phyloP scores from a whole-genome alignment of 129 eudicot genomes.

The Gnaphalium uliginosum region DNA sequence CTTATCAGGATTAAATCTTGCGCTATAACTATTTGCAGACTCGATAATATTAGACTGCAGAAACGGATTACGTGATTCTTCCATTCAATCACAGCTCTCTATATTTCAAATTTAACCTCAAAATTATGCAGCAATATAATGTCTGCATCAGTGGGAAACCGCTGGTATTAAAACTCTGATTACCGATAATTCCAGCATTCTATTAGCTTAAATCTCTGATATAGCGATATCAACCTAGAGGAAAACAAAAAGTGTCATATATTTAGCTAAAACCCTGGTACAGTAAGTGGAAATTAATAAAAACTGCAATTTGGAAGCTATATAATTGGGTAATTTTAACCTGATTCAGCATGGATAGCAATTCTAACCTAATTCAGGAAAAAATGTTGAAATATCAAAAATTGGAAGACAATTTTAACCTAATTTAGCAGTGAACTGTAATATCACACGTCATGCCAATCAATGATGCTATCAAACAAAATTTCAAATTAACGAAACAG shows the following conservation, averaged over 20 bases:
- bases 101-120: conserved; percentile 26
- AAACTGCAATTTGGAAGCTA: background rate
- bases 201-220: background rate
- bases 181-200: conserved; percentile 23
- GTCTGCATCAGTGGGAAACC: conserved; percentile 51
- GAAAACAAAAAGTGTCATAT: conserved; percentile 1
- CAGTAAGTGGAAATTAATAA: background rate
- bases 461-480: conserved; percentile 4
- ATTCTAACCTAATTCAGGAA: conserved; percentile 17
- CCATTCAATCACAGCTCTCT: conserved; percentile 48
- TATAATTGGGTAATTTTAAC: background rate
- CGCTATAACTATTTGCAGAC: conserved; percentile 35
- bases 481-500: conserved; percentile 1
- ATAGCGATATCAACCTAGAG: background rate
- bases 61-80: conserved; percentile 46
- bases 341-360: conserved; percentile 3
- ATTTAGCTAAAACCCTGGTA: background rate
- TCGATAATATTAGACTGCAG: conserved; percentile 38
- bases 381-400: background rate
- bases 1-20: conserved; percentile 45
- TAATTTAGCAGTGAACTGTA: background rate
- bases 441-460: conserved; percentile 10
- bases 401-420: background rate
- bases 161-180: conserved; percentile 29
- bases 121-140: conserved; percentile 31